Base-by-base conservation (phyloP, 345 rosid species). In the Eucalyptus regnans region DNA sequence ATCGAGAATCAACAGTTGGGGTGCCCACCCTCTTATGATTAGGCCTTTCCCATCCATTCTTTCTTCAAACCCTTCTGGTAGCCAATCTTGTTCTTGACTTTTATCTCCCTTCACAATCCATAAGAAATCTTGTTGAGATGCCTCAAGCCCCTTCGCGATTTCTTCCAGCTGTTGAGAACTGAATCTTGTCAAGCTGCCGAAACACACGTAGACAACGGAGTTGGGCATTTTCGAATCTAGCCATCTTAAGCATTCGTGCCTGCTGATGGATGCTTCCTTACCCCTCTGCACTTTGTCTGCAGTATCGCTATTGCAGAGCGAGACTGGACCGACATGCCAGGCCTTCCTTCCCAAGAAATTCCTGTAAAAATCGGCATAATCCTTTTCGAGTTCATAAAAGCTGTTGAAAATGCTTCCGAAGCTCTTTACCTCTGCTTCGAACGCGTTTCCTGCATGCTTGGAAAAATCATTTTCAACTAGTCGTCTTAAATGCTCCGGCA, bases 301-400 rank as follows among this genome's bases (percentile, higher is more conserved):
- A 33, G 93, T 13, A 17, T 27, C 87, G 33, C 54, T 88, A 14
- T 90, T 91, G 86, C 90, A 92, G 2, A 93, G 49, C 2, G 96
- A 95, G 23, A 93, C 93, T 12, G 94, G 95, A 12, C 94, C 96
- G 1, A 94, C 89, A 4, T 88, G 87, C 96, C 96, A 95, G 5
- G 95, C 92, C 66, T 58, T 93, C 18, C 80, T 90, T 25, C 92
- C 92, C 88, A 92, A 12, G 37, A 87, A 91, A 27, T 89, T 91
- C 90, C 62, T 92, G 86, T 89, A 90, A 50, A 84, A 87, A 15
- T 93, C 95, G 3, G 51, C 95, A 79, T 94, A 95, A 56, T 86
- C 92, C 3, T 90, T 90, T 87, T 94, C 96, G 49, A 94, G 25
- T 41, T 94, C 93, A 29, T 90, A 92, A 88, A 93, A 94, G 88